Evolutionary conservation across 164 flowering plant species (phyloP), one percentile per base, ranked within the genome.

Genomic region (Houttuynia cordata): DNA sequence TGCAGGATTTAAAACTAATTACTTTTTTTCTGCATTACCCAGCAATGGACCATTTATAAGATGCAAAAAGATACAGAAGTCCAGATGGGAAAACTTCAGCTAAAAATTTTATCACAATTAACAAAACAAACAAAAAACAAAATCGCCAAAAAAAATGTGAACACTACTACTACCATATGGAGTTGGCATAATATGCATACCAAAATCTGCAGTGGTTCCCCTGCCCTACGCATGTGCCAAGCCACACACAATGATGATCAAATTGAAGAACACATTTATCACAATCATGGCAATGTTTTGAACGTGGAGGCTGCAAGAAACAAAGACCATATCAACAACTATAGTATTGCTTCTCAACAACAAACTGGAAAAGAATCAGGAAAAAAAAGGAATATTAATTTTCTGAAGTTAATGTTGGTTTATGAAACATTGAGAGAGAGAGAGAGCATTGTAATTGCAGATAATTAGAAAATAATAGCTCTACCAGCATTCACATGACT

Each of bases 181-280:
- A 30, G 37, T 30, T 30, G 37, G 37, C 37, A 30, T 30, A 30
- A 30, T 30, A 6, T 30, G 37, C 6, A 30, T 45, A 93, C 99
- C 99, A 93, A 73, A 93, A 93, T 59, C 82, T 83, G 70, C 95
- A 88, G 71, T 93, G 99, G 64, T 93, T 93, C 21, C 83, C 83
- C 80, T 79, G 95, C 52, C 99, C 99, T 53, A 93, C 76, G 74
- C 99, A 93, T 63, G 95, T 88, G 39, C 99, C 99, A 65, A 93
- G 95, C 99, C 99, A 93, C 70, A 93, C 89, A 78, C 99, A 93
- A 62, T 93, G 99, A 73, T 93, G 97, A 77, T 93, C 99, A 75
- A 93, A 93, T 70, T 91, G 89, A 79, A 93, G 97, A 63, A 93
- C 91, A 62, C 99, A 93, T 73, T 73, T 88, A 63, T 93, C 97